These are phyloP conservation scores for Xanthoconium purpureum DNA, from an alignment of 768 basidiomycete species.

Conservation along the genomic window DNA sequence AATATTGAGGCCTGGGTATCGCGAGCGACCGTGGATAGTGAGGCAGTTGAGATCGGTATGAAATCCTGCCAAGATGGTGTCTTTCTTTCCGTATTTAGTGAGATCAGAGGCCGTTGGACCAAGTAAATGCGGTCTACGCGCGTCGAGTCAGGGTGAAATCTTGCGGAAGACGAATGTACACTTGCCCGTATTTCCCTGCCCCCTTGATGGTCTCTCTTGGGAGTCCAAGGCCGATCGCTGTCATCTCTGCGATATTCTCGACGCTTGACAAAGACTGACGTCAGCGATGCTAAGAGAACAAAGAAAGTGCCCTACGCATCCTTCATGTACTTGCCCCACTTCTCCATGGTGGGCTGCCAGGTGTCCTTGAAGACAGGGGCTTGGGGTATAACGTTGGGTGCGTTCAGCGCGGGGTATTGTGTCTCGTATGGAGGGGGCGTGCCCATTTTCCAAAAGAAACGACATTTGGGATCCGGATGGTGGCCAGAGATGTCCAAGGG, in stretches of 20 bases:
- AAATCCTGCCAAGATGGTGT: conserved; percentile 91
- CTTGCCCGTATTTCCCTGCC: conserved; percentile 83
- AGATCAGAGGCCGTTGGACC: conserved; percentile 95
- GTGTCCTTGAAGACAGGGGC: conserved; percentile 50
- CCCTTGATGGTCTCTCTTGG: conserved; percentile 66
- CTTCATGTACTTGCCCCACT: conserved; percentile 89
- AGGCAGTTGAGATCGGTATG: conserved; percentile 93
- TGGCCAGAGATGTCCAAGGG: conserved; percentile 82
- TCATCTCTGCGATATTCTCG: conserved; percentile 84
- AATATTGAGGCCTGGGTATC: conserved; percentile 86
- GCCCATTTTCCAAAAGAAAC: conserved; percentile 89
- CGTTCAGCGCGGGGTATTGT: conserved; percentile 71
- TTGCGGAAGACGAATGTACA: conserved; percentile 1
- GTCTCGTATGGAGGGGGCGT: conserved; percentile 74
- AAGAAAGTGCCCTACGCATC: conserved; percentile 55
- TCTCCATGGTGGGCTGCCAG: conserved; percentile 76
- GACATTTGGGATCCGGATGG: conserved; percentile 89
- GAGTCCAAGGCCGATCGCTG: conserved; percentile 77
- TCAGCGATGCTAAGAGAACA: conserved; percentile 4
- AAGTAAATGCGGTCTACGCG: conserved; percentile 72
- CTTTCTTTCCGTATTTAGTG: conserved; percentile 66
- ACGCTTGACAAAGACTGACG: conserved; percentile 48
- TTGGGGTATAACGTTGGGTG: conserved; percentile 78
- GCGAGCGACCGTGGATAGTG: conserved; percentile 84
- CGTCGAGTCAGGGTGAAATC: background rate